phyloP scores from a whole-genome alignment of 192 early-diverging fungal genomes.

The Piromyces sp. region DNA sequence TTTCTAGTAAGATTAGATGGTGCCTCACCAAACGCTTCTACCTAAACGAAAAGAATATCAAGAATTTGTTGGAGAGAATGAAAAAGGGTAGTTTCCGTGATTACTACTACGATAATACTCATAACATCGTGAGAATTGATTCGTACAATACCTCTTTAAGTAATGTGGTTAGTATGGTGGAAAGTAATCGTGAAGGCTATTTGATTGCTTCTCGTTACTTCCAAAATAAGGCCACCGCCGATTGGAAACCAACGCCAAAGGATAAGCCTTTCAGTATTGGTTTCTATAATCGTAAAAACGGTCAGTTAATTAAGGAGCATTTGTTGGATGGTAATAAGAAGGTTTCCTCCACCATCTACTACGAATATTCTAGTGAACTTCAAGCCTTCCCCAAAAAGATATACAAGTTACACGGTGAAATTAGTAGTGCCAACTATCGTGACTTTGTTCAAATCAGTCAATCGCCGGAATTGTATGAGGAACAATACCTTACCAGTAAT shows the following conservation, averaged over 20 bases:
- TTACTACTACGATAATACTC: neutral
- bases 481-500: neutral
- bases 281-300: slow-evolving; percentile 4
- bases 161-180: neutral
- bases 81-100: neutral
- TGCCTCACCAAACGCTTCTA: neutral
- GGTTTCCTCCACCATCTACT: slow-evolving; percentile 4
- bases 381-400: slow-evolving; percentile 6
- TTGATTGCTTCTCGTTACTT: neutral
- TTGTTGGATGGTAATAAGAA: slow-evolving; percentile 3
- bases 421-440: neutral
- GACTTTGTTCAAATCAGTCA: neutral
- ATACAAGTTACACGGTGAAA: neutral
- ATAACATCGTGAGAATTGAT: neutral
- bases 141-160: neutral
- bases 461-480: neutral
- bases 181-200: neutral
- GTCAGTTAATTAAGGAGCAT: slow-evolving; percentile 10
- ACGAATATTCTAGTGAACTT: slow-evolving; percentile 6
- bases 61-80: neutral
- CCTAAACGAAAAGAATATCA: neutral
- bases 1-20: neutral
- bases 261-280: slow-evolving; percentile 12
- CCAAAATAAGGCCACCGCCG: neutral
- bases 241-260: slow-evolving; percentile 12